phyloP scores from a whole-genome alignment of 352 stramenopile genomes.

The Globisporangium lucens region DNA sequence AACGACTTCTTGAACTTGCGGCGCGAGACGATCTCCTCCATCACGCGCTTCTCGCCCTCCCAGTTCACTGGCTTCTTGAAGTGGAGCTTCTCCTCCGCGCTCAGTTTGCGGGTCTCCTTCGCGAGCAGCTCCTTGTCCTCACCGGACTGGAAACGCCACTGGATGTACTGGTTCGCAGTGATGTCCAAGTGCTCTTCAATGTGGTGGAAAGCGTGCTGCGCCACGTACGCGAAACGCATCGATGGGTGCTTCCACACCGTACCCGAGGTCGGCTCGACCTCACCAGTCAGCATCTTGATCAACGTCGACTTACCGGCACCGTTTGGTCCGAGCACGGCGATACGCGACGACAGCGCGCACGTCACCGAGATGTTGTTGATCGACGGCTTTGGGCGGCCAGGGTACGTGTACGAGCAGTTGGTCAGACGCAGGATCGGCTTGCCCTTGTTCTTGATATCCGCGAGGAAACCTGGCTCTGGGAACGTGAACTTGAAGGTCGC shows the following conservation, averaged over 20 bases:
- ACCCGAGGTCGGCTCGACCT: conserved; percentile 70
- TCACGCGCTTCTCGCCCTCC: conserved; percentile 87
- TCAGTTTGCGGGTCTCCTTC: conserved; percentile 90
- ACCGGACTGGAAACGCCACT: conserved; percentile 94
- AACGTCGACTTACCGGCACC: conserved; percentile 95
- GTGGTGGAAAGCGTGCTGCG: conserved; percentile 97
- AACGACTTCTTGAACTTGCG: conserved; percentile 94
- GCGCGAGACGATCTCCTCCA: conserved; percentile 91
- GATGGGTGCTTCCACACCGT: conserved; percentile 83
- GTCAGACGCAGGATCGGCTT: conserved; percentile 89
- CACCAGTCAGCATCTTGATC: conserved; percentile 92
- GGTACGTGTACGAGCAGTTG: conserved; percentile 85
- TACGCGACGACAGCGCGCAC: conserved; percentile 76
- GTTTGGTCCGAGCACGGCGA: conserved; percentile 86
- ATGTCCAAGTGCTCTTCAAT: conserved; percentile 96
- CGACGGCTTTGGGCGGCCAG: conserved; percentile 68
- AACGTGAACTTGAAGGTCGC: conserved; percentile 87
- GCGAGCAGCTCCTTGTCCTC: conserved; percentile 91
- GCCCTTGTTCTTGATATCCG: conserved; percentile 90
- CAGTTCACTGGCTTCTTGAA: conserved; percentile 95
- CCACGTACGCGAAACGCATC: conserved; percentile 95
- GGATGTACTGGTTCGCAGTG: conserved; percentile 96
- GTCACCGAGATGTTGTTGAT: conserved; percentile 84
- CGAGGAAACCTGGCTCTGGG: conserved; percentile 85
- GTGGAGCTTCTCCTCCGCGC: conserved; percentile 90